Base-by-base conservation (phyloP, 805 yeast species). In the Cyberlindnera amylophila region DNA sequence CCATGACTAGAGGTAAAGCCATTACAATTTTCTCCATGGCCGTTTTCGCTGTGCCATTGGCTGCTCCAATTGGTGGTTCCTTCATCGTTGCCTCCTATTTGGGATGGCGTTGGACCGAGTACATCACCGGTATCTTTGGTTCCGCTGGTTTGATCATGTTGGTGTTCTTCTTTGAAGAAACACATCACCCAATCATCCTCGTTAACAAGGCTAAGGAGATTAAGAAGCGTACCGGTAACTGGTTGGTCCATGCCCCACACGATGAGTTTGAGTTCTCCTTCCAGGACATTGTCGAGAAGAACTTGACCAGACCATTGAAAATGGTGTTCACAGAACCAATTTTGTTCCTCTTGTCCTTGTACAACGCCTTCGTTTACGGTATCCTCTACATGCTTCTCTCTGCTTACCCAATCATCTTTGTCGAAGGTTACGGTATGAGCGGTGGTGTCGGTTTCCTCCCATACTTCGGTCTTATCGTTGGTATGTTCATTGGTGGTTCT, bases 21-120 rank as follows among this genome's bases (percentile, higher is more conserved):
- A 70, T 87, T 53, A 69, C 82, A 9, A 49, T 82, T 14, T 89
- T 88, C 54, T 71, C 87, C 1, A 72, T 85, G 67, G 78, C 82
- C 35, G 86, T 87, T 28, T 84, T 86, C 51, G 69, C 73, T 29
- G 93, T 95, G 44, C 96, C 96, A 16, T 72, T 86, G 68, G 42
- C 83, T 29, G 91, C 91, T 0, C 96, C 96, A 14, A 79, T 89
- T 44, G 75, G 77, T 36, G 86, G 90, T 46, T 81, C 82, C 0
- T 86, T 81, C 61, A 78, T 82, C 34, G 73, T 70, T n/a, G 73
- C 78, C 42, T 55, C 65, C 10, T 67, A 72, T 42, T 66, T 88
- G 33, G 86, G 88, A 14, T 86, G 95, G 95, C 71, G 96, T 58
- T 87, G 95, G 95, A 74, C 86, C 11, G 73, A 71, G 49, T 87